phyloP scores from a whole-genome alignment of 2,329 filamentous ascomycete genomes.

The Hymenoscyphus linearis region DNA sequence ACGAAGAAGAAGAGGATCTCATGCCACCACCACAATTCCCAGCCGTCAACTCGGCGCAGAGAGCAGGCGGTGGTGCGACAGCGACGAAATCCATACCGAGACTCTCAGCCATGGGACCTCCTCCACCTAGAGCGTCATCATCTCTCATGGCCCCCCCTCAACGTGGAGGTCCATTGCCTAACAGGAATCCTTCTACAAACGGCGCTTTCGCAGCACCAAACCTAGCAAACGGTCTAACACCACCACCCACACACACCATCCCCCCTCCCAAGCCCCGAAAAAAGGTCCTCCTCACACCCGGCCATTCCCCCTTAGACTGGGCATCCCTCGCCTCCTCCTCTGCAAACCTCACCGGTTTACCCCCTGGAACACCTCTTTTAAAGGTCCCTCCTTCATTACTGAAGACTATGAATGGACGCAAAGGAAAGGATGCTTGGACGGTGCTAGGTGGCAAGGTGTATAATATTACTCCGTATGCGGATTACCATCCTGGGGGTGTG shows the following conservation, averaged over 20 bases:
- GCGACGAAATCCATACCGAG: conserved; percentile 16
- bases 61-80: conserved; percentile 33
- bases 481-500: conserved; percentile 85
- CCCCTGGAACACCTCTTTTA: conserved; percentile 49
- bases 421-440: conserved; percentile 85
- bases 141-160: conserved; percentile 23
- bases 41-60: conserved; percentile 46
- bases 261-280: conserved; percentile 52
- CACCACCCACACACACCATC: conserved; percentile 48
- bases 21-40: conserved; percentile 38
- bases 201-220: conserved; percentile 42
- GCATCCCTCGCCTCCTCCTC: conserved; percentile 64
- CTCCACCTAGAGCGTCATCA: conserved; percentile 9
- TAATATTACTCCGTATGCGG: conserved; percentile 83
- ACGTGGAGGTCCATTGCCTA: conserved; percentile 16
- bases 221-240: conserved; percentile 41
- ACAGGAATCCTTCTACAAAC: conserved; percentile 29
- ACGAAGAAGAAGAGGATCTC: conserved; percentile 27
- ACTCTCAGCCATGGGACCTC: conserved; percentile 12
- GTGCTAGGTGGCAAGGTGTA: conserved; percentile 87
- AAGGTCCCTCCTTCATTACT: conserved; percentile 81
- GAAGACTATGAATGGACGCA: conserved; percentile 71
- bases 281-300: conserved; percentile 79
- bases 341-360: conserved; percentile 61
- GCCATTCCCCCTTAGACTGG: conserved; percentile 95